Percentiles rank a stretch among this genome's conserved stretches.
phyloP scores from a whole-genome alignment of 495 filamentous ascomycete species.

The Staphylotrichum tortipilum region DNA sequence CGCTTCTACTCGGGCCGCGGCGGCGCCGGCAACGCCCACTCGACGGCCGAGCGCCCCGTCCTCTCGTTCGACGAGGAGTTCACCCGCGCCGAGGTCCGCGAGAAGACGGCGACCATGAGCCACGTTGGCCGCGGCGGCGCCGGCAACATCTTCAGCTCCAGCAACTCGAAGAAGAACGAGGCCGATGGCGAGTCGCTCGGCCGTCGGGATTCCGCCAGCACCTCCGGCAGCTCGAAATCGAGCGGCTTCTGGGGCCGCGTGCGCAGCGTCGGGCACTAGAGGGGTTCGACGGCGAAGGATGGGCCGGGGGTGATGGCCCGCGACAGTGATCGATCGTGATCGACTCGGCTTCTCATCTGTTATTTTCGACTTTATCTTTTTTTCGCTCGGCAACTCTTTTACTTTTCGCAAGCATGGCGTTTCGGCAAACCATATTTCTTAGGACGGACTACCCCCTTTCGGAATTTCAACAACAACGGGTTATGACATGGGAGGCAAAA shows the following conservation, averaged over 20 bases:
- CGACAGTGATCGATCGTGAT: neutral
- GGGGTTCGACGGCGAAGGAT: neutral
- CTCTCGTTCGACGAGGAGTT: constrained; percentile 93
- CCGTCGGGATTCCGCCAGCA: constrained; percentile 27
- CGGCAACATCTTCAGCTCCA: constrained; percentile 56
- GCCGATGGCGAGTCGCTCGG: neutral
- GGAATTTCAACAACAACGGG: neutral
- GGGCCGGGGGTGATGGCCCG: neutral
- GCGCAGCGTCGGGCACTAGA: constrained; percentile 13
- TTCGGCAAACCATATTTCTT: neutral
- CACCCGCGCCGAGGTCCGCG: constrained; percentile 51
- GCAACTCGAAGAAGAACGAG: neutral
- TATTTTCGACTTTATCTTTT: neutral
- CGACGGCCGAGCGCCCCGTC: constrained; percentile 53
- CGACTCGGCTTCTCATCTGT: neutral
- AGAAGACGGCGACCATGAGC: constrained; percentile 46
- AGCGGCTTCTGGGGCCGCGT: constrained; percentile 20
- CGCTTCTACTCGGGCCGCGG: constrained; percentile 76
- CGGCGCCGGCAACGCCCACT: constrained; percentile 81
- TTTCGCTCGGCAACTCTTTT: neutral
- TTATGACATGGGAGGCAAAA: constrained; percentile 2
- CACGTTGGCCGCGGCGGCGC: constrained; percentile 85
- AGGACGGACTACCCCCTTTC: neutral
- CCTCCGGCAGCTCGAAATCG: constrained; percentile 7
- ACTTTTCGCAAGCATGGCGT: constrained; percentile 10